These are phyloP conservation scores for Lachancea kluyveri DNA, from an alignment of 805 yeast genomes.

Conservation along the genomic window DNA sequence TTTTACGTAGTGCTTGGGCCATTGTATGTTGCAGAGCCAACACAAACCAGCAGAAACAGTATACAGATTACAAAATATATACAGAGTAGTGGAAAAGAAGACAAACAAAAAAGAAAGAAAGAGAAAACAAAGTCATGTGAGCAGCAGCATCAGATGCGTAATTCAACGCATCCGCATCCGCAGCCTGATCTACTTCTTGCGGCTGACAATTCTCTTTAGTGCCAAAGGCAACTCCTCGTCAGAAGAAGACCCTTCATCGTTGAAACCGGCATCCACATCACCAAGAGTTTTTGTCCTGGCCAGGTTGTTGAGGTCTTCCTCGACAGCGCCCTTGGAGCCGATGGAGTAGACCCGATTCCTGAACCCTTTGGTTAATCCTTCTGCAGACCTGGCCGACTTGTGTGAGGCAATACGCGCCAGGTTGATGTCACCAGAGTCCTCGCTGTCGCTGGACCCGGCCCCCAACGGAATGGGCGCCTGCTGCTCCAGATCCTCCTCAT, in stretches of 20 bases:
- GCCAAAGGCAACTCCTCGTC: conserved; percentile 35
- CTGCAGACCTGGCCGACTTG: conserved; percentile 11
- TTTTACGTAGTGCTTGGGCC: too few species aligned
- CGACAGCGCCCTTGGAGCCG: conserved; percentile 27
- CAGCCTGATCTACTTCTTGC: conserved; percentile 13
- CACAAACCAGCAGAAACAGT: too few species aligned
- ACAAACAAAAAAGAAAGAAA: too few species aligned
- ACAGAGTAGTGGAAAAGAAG: too few species aligned
- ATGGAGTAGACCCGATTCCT: conserved; percentile 34
- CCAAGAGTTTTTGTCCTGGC: conserved; percentile 26
- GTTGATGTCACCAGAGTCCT: conserved; percentile 10
- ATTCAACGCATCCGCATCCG: too few species aligned
- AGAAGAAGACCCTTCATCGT: conserved; percentile 13
- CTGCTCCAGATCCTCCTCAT: conserved; percentile 3
- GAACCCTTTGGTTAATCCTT: conserved; percentile 25
- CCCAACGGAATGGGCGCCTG: conserved; percentile 12
- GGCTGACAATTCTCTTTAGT: conserved; percentile 32
- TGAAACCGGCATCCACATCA: conserved; percentile 15
- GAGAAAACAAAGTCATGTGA: too few species aligned
- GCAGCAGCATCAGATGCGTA: too few species aligned
- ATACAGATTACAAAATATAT: too few species aligned
- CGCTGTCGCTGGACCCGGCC: conserved; percentile 6
- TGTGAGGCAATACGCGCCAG: conserved; percentile 28
- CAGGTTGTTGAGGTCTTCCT: conserved; percentile 8
- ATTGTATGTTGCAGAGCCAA: too few species aligned